phyloP scores from a whole-genome alignment of 1,284 basidiomycete species.

The Boletellus sp. region DNA sequence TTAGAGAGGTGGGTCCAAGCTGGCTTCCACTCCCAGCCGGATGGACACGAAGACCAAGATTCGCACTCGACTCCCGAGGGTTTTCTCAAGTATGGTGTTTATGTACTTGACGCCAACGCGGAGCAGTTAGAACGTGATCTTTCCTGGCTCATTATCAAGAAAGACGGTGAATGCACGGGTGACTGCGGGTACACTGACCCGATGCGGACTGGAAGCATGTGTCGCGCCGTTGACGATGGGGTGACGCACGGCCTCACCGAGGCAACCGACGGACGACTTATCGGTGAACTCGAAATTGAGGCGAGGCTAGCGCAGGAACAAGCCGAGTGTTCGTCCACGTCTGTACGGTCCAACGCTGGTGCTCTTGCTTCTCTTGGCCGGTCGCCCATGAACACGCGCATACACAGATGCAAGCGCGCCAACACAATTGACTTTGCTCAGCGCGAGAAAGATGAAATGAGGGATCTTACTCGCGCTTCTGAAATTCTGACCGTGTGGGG shows the following conservation, averaged over 20 bases:
- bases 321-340: neutral
- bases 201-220: neutral
- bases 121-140: conserved; percentile 30
- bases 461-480: conserved; percentile 78
- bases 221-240: neutral
- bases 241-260: conserved; percentile 21
- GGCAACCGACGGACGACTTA: conserved; percentile 18
- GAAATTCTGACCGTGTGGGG: conserved; percentile 61
- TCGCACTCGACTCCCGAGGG: conserved; percentile 24
- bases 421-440: conserved; percentile 73
- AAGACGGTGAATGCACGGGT: conserved; percentile 26
- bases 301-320: conserved; percentile 12
- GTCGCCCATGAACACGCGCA: conserved; percentile 12
- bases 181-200: conserved; percentile 13
- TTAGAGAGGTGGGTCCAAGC: conserved; percentile 24
- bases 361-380: neutral
- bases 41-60: conserved; percentile 12
- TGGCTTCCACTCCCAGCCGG: conserved; percentile 11
- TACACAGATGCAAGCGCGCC: conserved; percentile 31
- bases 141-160: conserved; percentile 27
- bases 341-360: neutral
- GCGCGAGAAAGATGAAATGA: conserved; percentile 87
- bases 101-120: conserved; percentile 47
- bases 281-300: conserved; percentile 25
- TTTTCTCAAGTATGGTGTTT: conserved; percentile 60